Conservation (phyloP, 2,329 filamentous ascomycete genomes). For the Biscogniauxia mediterranea region DNA sequence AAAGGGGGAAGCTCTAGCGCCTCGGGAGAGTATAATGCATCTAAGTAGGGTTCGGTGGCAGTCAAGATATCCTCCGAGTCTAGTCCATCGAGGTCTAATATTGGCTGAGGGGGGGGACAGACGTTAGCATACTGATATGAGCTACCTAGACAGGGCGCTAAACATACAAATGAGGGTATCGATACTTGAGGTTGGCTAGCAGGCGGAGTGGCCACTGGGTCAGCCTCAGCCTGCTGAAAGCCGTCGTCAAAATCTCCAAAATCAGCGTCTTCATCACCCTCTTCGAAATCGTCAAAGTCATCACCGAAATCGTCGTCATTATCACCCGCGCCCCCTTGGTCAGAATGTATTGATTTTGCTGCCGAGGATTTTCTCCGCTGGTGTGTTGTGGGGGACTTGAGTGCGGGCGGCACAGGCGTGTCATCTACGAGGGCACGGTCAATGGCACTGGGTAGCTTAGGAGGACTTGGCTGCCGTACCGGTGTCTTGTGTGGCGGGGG, state of each 20-base stretch:
- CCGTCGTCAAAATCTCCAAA: constrained; percentile 73
- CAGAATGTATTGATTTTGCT: constrained; percentile 25
- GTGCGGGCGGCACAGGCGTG: constrained; percentile 25
- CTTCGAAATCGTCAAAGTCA: constrained; percentile 63
- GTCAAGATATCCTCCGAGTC: constrained; percentile 58
- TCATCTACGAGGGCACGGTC: constrained; percentile 37
- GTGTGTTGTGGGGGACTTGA: constrained; percentile 27
- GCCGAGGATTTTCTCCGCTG: constrained; percentile 31
- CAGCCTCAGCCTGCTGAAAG: constrained; percentile 57
- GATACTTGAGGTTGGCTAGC: constrained; percentile 36
- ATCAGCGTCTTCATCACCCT: constrained; percentile 52
- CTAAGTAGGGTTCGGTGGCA: constrained; percentile 64
- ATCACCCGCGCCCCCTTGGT: constrained; percentile 30
- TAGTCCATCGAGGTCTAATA: constrained; percentile 66
- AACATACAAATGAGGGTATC: constrained; percentile 44
- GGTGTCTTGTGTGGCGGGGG: constrained; percentile 32
- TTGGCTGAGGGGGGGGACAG: constrained; percentile 45
- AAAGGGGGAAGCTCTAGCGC: constrained; percentile 50
- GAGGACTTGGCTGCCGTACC: constrained; percentile 38
- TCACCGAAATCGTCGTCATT: constrained; percentile 54
- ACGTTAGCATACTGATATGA: constrained; percentile 31
- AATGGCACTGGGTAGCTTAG: constrained; percentile 35
- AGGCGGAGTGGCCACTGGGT: constrained; percentile 30
- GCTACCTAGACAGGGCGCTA: constrained; percentile 34
- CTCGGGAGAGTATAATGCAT: constrained; percentile 62